Evolutionary conservation across 1,139 yeast species (phyloP).

Genomic region (Hemisphaericaspora xylofermentans): DNA sequence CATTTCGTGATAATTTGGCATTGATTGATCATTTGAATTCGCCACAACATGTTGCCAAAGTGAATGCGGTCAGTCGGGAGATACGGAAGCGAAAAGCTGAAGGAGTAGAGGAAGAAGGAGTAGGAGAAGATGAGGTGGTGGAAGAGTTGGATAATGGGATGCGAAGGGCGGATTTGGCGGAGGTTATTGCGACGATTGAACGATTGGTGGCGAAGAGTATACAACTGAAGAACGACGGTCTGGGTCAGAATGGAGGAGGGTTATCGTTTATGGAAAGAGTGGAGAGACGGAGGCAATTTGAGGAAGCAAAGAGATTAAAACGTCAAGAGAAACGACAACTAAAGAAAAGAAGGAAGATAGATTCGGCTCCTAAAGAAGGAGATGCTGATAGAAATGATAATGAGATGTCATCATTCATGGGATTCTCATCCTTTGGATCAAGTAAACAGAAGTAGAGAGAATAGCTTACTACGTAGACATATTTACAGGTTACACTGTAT

Average conservation of each 20-base stretch:
- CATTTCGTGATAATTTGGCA: conserved; percentile 78
- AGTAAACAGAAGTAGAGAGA: conserved; percentile 1
- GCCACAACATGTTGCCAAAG: conserved; percentile 50
- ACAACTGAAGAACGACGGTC: conserved; percentile 12
- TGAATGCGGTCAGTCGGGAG: conserved; percentile 14
- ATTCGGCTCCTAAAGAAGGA: conserved; percentile 3
- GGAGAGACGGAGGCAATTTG: conserved; percentile 39
- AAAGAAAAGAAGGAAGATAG: conserved; percentile 16
- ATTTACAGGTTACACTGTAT: conserved; percentile 1
- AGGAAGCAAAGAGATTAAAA: conserved; percentile 33
- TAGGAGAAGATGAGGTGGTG: conserved; percentile 26
- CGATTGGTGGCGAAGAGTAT: conserved; percentile 27
- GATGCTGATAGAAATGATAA: conserved; percentile 18
- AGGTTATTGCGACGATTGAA: conserved; percentile 35
- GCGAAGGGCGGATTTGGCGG: conserved; percentile 31
- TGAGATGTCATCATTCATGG: conserved; percentile 53
- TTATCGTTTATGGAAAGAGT: conserved; percentile 43
- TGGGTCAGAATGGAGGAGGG: conserved; percentile 4
- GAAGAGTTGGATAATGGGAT: conserved; percentile 33
- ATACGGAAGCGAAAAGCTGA: conserved; percentile 4
- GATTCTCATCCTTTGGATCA: conserved; percentile 52
- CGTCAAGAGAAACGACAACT: conserved; percentile 25
- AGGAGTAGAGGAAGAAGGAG: conserved; percentile 29
- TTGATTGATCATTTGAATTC: conserved; percentile 83
- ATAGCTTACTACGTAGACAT: neutral